Evolutionary conservation across 202 grass and related monocot genomes (phyloP).

Genomic region (Carex arenaria): DNA sequence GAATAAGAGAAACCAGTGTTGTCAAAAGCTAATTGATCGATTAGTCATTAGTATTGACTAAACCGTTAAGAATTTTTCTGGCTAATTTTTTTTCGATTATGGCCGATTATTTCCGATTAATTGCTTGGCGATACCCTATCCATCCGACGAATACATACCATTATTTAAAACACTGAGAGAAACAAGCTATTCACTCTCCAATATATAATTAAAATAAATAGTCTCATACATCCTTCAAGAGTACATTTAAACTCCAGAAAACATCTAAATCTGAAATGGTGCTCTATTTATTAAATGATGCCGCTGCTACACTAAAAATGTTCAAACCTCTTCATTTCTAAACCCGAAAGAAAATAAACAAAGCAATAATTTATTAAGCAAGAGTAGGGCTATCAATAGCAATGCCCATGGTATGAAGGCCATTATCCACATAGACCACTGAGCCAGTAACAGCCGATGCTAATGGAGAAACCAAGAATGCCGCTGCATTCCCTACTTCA

Average conservation of each 20-base stretch:
- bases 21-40: too few species aligned
- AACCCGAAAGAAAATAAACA: conserved; percentile 22
- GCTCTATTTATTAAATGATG: conserved; percentile 3
- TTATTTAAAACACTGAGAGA: too few species aligned
- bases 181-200: background rate
- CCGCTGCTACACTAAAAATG: background rate
- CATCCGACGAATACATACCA: too few species aligned
- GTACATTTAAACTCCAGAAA: background rate
- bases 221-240: background rate
- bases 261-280: background rate
- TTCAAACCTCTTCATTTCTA: conserved; percentile 42
- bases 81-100: too few species aligned
- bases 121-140: too few species aligned
- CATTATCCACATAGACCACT: conserved; percentile 87
- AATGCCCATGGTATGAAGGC: conserved; percentile 78
- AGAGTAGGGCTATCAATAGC: conserved; percentile 69
- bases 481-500: conserved; percentile 82
- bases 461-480: conserved; percentile 78
- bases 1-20: background rate
- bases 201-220: background rate
- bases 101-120: too few species aligned
- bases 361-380: conserved; percentile 25
- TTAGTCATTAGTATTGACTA: too few species aligned
- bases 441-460: conserved; percentile 93
- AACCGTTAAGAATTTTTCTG: too few species aligned